Conservation (phyloP, 306 rosid genomes). For the Rosa persica region DNA sequence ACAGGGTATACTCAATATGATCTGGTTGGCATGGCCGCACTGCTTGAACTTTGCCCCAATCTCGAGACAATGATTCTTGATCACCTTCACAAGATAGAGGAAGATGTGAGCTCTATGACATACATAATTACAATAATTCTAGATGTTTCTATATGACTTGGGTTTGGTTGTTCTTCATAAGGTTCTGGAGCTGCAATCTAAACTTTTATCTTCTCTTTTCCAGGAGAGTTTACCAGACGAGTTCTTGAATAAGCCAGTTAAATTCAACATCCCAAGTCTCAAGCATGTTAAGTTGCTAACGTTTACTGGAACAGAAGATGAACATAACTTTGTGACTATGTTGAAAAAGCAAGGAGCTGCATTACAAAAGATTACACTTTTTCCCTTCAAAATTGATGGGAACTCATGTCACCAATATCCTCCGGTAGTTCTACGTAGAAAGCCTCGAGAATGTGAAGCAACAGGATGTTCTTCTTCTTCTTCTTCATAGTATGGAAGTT, state of each 20-base stretch:
- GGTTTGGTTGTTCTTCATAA: neutral
- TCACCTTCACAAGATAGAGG: neutral
- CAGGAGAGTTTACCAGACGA: conserved; percentile 5
- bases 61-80: conserved; percentile 12
- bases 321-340: neutral
- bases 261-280: conserved; percentile 2
- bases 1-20: conserved; percentile 15
- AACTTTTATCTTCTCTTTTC: neutral
- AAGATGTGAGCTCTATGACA: conserved; percentile 10
- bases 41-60: conserved; percentile 9
- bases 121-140: neutral
- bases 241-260: neutral
- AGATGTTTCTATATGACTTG: neutral
- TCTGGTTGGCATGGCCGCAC: conserved; percentile 8
- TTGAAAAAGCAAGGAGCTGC: neutral
- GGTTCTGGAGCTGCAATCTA: neutral
- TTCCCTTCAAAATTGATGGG: neutral
- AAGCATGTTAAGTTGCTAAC: neutral
- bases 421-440: neutral
- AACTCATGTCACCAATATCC: neutral
- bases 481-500: neutral
- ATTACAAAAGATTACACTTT: conserved; percentile 2
- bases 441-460: neutral
- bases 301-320: conserved; percentile 9
- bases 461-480: neutral